Base-by-base conservation (phyloP, 768 basidiomycete species). In the Auriscalpium vulgare region DNA sequence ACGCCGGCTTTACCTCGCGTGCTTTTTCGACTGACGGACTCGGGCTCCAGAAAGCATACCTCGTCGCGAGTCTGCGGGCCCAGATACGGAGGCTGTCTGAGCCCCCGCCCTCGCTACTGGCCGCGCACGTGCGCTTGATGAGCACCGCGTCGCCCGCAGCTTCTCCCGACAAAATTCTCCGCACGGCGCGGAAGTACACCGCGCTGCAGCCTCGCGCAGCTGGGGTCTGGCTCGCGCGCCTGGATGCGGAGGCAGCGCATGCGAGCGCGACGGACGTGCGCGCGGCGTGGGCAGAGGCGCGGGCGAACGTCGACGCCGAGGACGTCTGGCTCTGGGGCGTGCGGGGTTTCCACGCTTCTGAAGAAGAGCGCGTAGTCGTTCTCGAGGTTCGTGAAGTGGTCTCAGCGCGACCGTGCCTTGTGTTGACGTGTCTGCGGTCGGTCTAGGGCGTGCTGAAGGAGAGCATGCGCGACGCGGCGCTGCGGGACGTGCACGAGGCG, bases 251-350 rank as follows among this genome's bases (percentile, higher is more conserved):
- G 59, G 54, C 65, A 37, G 58, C 58, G 8, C 67, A 64, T 50
- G 59, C 62, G 13, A 64, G 59, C 13, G 60, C 61, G 8, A 66
- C 56, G 6, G 70, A 66, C 34, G 62, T 70, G 45, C 56, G 64
- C 9, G 65, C 66, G 29, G 69, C 69, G 10, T 83, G 80, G 78
- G 61, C 57, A 29, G 73, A 76, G 58, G 81, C 81, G 19, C 70
- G 82, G 38, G 60, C 61, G 16, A 55, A 57, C 1, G 76, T 77
- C 19, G 58, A 48, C 9, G 53, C 13, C 68, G 65, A 71, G 59
- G 68, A 69, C 47, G 68, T 84, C 40, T 84, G 84, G 83, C 63
- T 74, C 47, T 83, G 82, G 83, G 80, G 82, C 49, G 58, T 82
- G 17, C 69, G 67, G 17, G 37, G 43, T 59, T 51, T 36, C 34